Conservation (phyloP, 1,139 yeast species). For the Blastobotrys malaysiensis region DNA sequence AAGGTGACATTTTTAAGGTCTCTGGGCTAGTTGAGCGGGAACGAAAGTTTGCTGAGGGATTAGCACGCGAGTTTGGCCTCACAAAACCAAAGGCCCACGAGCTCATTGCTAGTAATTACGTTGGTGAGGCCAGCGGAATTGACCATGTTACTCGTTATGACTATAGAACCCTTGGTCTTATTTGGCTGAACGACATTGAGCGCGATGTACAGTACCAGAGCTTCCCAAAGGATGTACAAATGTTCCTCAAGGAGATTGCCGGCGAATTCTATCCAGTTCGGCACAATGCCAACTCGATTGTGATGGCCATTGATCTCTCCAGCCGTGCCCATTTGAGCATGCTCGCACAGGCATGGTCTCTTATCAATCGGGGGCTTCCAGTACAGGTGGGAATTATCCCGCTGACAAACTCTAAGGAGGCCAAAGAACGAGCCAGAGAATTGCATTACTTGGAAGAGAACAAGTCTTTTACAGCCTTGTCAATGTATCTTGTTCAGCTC, state of each 20-base stretch:
- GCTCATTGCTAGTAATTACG: slow-evolving; percentile 17
- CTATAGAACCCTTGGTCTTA: slow-evolving; percentile 43
- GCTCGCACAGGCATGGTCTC: slow-evolving; percentile 43
- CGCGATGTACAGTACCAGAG: slow-evolving; percentile 49
- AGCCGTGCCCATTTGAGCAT: slow-evolving; percentile 45
- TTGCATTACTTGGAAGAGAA: slow-evolving; percentile 36
- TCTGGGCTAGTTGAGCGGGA: slow-evolving; percentile 32
- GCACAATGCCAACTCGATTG: slow-evolving; percentile 71
- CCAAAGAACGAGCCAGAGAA: slow-evolving; percentile 30
- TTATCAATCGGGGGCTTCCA: slow-evolving; percentile 52
- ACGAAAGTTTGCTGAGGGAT: slow-evolving; percentile 21
- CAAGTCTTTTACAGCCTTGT: background rate
- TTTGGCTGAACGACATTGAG: slow-evolving; percentile 76
- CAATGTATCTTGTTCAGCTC: slow-evolving; percentile 4
- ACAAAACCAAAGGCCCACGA: slow-evolving; percentile 16
- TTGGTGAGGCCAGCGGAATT: slow-evolving; percentile 14
- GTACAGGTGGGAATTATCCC: slow-evolving; percentile 83
- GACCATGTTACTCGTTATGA: slow-evolving; percentile 34
- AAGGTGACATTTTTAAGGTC: slow-evolving; percentile 29
- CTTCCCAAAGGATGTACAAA: slow-evolving; percentile 42
- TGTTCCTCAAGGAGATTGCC: slow-evolving; percentile 34
- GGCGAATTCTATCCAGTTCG: slow-evolving; percentile 66
- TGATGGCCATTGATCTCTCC: slow-evolving; percentile 65
- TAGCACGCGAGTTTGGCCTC: slow-evolving; percentile 15
- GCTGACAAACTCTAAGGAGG: slow-evolving; percentile 31